These are phyloP conservation scores for Teunomyces barrocoloradensis DNA, from an alignment of 805 yeast genomes.

Conservation along the genomic window DNA sequence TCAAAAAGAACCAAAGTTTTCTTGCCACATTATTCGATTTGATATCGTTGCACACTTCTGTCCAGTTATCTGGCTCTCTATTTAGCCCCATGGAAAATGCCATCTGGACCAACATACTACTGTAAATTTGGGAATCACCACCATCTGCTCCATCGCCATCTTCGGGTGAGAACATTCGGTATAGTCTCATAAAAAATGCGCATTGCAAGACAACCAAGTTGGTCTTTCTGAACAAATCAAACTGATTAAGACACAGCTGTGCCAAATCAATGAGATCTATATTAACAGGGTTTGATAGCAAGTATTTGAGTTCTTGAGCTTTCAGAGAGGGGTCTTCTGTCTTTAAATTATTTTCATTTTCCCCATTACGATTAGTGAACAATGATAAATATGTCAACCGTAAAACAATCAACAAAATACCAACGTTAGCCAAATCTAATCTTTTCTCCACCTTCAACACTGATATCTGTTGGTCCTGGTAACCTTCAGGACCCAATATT, in stretches of 20 bases:
- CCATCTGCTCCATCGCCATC: constrained; percentile 60
- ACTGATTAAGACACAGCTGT: constrained; percentile 34
- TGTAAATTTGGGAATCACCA: constrained; percentile 52
- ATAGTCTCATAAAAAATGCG: constrained; percentile 54
- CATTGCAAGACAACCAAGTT: constrained; percentile 58
- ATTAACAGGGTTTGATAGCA: constrained; percentile 21
- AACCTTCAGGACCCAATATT: constrained; percentile 19
- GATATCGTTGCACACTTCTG: constrained; percentile 26
- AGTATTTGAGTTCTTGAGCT: constrained; percentile 20
- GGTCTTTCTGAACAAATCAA: constrained; percentile 40
- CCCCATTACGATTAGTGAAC: constrained; percentile 32
- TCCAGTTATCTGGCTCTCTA: constrained; percentile 46
- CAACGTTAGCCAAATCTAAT: constrained; percentile 33
- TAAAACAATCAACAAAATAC: constrained; percentile 30
- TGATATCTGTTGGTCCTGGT: constrained; percentile 18
- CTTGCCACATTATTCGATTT: constrained; percentile 44
- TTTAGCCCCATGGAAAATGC: constrained; percentile 48
- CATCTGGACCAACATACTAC: constrained; percentile 34
- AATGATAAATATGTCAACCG: constrained; percentile 35
- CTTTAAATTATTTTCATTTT: constrained; percentile 27
- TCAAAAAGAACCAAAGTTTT: constrained; percentile 51
- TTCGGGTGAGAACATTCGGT: constrained; percentile 57
- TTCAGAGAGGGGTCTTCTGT: constrained; percentile 22
- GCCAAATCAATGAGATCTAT: constrained; percentile 24
- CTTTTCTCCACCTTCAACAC: constrained; percentile 28